Base-by-base conservation (phyloP, 306 rosid species). In the Boehmeria nivea region DNA sequence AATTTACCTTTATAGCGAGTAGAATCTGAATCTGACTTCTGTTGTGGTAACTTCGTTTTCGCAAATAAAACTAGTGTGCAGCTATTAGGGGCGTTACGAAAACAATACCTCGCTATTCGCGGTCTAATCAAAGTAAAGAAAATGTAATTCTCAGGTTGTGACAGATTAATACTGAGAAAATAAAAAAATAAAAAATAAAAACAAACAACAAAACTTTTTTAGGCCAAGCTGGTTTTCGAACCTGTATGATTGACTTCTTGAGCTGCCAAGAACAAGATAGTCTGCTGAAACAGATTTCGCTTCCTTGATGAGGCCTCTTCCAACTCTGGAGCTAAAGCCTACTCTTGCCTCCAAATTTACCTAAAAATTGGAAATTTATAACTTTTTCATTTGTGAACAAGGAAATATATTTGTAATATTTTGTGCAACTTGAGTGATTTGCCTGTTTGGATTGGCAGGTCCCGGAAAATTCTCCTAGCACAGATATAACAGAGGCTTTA, bases 301-400 rank as follows among this genome's bases (percentile, higher is more conserved):
- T 81, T 87, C 98, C 51, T 76, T 81, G 12, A 73, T 60, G 34
- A 91, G 73, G 55, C 96, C 91, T 58, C 31, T 45, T 27, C 83
- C 82, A 12, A 91, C 61, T 61, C 72, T 61, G 20, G 93, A 72
- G 80, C 76, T 80, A 51, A 82, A 63, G 20, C 70, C 74, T 49
- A 91, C 98, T 65, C 68, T 84, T 1, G 98, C 98, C 66, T 87
- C 98, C 82, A 87, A 79, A 69, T 87, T 78, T 19, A 90, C 75
- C 98, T 87, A 83, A 60, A 40, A 76, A 60, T 23, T 14, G n/a
- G 23, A 34, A 10, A 31, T 12, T 11, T 16, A 34, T 6, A 6
- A 8, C 9, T 53, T 28, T 19, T 18, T 31, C 1, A 34, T 34
- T 54, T 54, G 59, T 17, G 12, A 40, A n/a, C 45, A 40, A 11